A percentile compares a stretch with the other conserved stretches of the same genome.
phyloP scores from a whole-genome alignment of 83 land plant genomes.

The Diphasiastrum complanatum region DNA sequence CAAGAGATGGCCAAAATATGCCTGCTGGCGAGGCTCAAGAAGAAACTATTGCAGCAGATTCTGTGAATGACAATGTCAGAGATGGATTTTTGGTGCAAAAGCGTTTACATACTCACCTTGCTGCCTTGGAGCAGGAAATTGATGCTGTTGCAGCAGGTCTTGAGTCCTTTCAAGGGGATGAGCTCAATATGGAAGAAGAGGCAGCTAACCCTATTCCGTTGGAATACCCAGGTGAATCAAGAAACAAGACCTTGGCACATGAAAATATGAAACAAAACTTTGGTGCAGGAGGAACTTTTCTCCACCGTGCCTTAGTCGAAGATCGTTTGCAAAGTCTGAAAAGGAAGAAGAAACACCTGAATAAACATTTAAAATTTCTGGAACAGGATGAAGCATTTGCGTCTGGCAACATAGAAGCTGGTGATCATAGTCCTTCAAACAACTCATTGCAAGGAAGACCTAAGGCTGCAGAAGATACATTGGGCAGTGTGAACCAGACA shows the following conservation, averaged over 20 bases:
- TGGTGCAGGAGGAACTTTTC: constrained; percentile 29
- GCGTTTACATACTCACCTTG: constrained; percentile 36
- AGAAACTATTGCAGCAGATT: constrained; percentile 25
- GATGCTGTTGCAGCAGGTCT: constrained; percentile 72
- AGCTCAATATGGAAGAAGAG: background rate
- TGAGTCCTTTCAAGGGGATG: constrained; percentile 19
- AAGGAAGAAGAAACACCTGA: constrained; percentile 43
- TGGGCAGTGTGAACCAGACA: constrained; percentile 12
- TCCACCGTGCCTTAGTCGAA: constrained; percentile 69
- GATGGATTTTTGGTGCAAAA: constrained; percentile 3
- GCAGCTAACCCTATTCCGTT: constrained; percentile 8
- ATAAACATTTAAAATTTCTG: constrained; percentile 34
- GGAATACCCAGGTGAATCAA: constrained; percentile 12
- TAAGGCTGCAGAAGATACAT: background rate
- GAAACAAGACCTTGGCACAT: constrained; percentile 6
- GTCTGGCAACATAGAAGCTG: constrained; percentile 4
- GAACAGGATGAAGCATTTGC: background rate
- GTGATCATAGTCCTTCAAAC: constrained; percentile 32
- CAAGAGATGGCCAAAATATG: no score
- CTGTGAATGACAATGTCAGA: constrained; percentile 13
- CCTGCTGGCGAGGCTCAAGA: constrained; percentile 2
- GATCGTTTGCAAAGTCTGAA: constrained; percentile 71
- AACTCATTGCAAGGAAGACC: constrained; percentile 26
- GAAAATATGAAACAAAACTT: constrained; percentile 8
- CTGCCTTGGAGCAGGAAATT: constrained; percentile 69